Evolutionary conservation across 2,329 filamentous ascomycete genomes (phyloP).

Genomic region (Aspergillus brasiliensis): DNA sequence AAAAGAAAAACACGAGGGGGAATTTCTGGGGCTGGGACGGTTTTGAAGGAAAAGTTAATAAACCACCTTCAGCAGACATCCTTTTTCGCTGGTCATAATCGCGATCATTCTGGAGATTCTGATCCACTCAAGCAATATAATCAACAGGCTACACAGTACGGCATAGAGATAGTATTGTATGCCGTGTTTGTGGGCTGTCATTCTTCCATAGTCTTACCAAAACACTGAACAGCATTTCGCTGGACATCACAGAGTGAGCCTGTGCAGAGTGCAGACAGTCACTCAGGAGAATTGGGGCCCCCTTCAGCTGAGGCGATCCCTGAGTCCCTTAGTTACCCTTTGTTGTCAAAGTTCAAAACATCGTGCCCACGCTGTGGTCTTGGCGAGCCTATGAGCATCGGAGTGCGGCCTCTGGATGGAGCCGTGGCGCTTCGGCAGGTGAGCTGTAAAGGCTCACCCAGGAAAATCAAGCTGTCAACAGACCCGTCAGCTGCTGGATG

Average conservation of each 20-base stretch:
- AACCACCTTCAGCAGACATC: neutral
- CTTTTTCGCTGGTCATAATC: neutral
- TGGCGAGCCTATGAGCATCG: slow-evolving; percentile 5
- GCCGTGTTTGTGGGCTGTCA: no score
- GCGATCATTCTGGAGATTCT: neutral
- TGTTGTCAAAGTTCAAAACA: neutral
- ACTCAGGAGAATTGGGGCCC: neutral
- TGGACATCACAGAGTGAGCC: no score
- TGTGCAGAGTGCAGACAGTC: no score
- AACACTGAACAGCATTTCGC: no score
- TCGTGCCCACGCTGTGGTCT: neutral
- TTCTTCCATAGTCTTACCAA: no score
- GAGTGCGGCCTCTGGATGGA: neutral
- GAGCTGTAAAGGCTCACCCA: neutral
- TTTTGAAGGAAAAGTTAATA: neutral
- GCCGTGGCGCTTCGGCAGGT: neutral
- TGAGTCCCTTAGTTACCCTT: neutral
- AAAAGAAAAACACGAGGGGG: neutral
- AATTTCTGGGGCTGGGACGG: neutral
- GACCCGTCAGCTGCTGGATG: neutral
- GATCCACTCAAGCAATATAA: no score
- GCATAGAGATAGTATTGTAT: no score
- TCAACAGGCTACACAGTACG: no score
- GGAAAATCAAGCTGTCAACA: neutral
- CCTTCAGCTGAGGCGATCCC: neutral